Evolutionary conservation across 257 asterid species (phyloP), one percentile per base, ranked within the genome.

Genomic region (Nicotiana tabacum): DNA sequence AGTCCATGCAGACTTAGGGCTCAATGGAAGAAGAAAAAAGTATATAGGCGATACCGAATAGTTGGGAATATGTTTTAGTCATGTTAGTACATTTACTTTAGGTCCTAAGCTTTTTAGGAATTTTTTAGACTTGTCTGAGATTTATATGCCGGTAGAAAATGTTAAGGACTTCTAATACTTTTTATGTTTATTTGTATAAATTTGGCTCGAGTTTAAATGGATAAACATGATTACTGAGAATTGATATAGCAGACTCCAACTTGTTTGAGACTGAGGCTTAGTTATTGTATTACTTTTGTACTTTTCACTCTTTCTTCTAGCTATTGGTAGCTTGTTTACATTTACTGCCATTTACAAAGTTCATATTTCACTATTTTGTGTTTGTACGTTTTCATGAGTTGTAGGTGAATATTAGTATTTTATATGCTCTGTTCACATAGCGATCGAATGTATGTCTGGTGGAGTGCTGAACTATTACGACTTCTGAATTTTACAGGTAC

Each of bases 401-500:
- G 62, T 48, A 39, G 62, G 43, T 74, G 43, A 74, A 74, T 55
- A 51, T 51, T 51, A 3, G 17, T 8, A 32, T 7, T 7, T 13
- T 76, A 27, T 76, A 51, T 0, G 21, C 64, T 51, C 80, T 76
- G 37, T 76, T 51, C 8, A 51, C 64, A 76, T 9, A 27, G 16
- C 2, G 4, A 33, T 76, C 9, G n/a, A 76, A 15, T 74, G 8
- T 24, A 27, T 48, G 43, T 76, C 43, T 51, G 64, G 11, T 15
- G 46, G 27, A 76, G 43, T 76, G 46, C 37, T 74, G 64, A 76
- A 11, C 18, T 76, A 32, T 15, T 29, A 76, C 9, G 5, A 27
- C 80, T 53, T 13, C 29, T 76, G 64, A 84, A 74, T 78, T 83
- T 83, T 90, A 87, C 95, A 96, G 99, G 99, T 96, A 96, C 87